Conservation (phyloP, 495 filamentous ascomycete genomes). For the Lasiosphaeria miniovina region DNA sequence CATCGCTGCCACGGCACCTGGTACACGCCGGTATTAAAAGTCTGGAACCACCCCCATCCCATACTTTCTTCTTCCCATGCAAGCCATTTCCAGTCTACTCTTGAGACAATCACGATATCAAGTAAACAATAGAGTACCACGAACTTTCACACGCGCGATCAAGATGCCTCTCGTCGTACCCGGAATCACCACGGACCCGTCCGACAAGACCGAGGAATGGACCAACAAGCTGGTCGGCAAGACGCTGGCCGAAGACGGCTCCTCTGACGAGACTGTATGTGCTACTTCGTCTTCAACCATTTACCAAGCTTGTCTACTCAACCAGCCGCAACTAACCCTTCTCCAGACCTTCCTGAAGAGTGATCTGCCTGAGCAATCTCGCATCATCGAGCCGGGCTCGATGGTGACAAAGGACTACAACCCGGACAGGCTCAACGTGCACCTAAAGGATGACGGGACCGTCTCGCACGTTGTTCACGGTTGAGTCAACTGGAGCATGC, state of each 20-base stretch:
- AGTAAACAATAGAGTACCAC: too few species aligned
- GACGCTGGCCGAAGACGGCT: conserved; percentile 47
- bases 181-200: conserved; percentile 60
- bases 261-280: conserved; percentile 44
- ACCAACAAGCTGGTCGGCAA: conserved; percentile 72
- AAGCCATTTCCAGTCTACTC: too few species aligned
- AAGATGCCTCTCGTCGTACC: conserved; percentile 84
- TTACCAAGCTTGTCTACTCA: not conserved
- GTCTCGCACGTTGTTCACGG: conserved; percentile 66
- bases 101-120: too few species aligned
- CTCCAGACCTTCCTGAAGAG: conserved; percentile 69
- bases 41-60: too few species aligned
- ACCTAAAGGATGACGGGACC: conserved; percentile 67
- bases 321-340: not conserved
- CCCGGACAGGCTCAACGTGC: conserved; percentile 65
- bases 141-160: conserved; percentile 14
- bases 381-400: conserved; percentile 62
- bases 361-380: conserved; percentile 65
- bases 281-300: not conserved
- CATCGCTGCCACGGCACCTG: too few species aligned
- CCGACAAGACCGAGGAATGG: conserved; percentile 61
- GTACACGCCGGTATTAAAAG: too few species aligned
- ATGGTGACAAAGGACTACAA: conserved; percentile 62
- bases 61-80: too few species aligned
- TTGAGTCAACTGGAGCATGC: conserved; percentile 25